These are phyloP conservation scores for Tuber aestivum DNA, from an alignment of 495 filamentous ascomycete genomes.

Conservation along the genomic window DNA sequence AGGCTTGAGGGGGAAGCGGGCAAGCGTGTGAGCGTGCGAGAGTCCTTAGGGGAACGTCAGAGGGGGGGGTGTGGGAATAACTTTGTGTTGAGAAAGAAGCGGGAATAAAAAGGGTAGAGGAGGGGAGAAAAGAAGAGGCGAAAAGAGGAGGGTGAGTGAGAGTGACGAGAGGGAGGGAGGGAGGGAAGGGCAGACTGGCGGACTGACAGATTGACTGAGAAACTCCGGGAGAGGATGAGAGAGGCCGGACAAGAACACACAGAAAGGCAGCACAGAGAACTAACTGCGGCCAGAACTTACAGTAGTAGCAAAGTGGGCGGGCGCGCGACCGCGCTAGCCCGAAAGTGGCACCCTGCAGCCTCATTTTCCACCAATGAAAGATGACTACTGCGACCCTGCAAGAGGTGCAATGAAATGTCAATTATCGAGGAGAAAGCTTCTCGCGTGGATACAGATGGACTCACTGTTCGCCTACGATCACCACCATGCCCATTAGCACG, in stretches of 20 bases:
- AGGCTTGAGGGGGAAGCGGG: not conserved
- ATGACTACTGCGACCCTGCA: not conserved
- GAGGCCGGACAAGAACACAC: slow-evolving; percentile 36
- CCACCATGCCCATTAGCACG: slow-evolving; percentile 12
- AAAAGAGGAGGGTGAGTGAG: slow-evolving; percentile 36
- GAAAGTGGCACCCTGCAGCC: slow-evolving; percentile 30
- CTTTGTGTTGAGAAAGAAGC: slow-evolving; percentile 35
- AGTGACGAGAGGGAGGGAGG: slow-evolving; percentile 33
- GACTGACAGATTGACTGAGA: slow-evolving; percentile 35
- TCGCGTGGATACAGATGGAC: slow-evolving; percentile 11
- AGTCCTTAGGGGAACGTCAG: not conserved
- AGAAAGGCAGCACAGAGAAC: slow-evolving; percentile 36
- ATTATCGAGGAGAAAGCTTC: slow-evolving; percentile 26
- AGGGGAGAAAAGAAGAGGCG: slow-evolving; percentile 26
- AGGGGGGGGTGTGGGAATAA: not conserved
- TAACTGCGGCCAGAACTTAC: slow-evolving; percentile 33
- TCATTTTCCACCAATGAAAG: slow-evolving; percentile 33
- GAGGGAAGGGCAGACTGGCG: slow-evolving; percentile 42
- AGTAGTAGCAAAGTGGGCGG: slow-evolving; percentile 38
- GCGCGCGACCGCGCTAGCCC: slow-evolving; percentile 23
- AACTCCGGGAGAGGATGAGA: slow-evolving; percentile 31
- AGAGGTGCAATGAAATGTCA: slow-evolving; percentile 22
- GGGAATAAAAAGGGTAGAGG: slow-evolving; percentile 17
- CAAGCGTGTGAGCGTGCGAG: not conserved
- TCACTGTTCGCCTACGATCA: slow-evolving; percentile 13